Conservation (phyloP, 2,329 filamentous ascomycete genomes). For the Aspergillus proliferans region DNA sequence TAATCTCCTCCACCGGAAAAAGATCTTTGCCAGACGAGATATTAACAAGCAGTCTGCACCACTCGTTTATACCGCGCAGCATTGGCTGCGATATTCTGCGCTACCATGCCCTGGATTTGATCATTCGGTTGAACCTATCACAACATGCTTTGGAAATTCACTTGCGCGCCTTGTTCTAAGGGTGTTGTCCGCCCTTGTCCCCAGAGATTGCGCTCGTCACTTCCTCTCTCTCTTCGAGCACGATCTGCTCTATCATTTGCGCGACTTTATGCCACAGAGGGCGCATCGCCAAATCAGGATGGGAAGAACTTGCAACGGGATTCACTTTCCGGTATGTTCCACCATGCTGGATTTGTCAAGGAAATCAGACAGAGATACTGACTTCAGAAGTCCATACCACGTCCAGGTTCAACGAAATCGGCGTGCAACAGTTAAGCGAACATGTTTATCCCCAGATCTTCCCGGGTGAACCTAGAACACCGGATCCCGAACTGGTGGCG, state of each 20-base stretch:
- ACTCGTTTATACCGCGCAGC: slow-evolving; percentile 4
- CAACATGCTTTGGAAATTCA: slow-evolving; percentile 23
- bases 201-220: slow-evolving; percentile 19
- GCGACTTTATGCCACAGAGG: slow-evolving; percentile 10
- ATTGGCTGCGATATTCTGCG: slow-evolving; percentile 11
- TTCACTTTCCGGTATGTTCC: slow-evolving; percentile 24
- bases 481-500: slow-evolving; percentile 66
- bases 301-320: slow-evolving; percentile 1
- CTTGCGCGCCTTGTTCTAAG: slow-evolving; percentile 26
- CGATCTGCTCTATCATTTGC: slow-evolving; percentile 8
- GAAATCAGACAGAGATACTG: slow-evolving; percentile 3
- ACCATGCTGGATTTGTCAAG: not conserved
- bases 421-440: slow-evolving; percentile 84
- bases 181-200: slow-evolving; percentile 20
- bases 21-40: no score
- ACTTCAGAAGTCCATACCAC: slow-evolving; percentile 34
- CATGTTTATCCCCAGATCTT: slow-evolving; percentile 83
- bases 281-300: slow-evolving; percentile 7
- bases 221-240: slow-evolving; percentile 5
- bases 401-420: slow-evolving; percentile 82
- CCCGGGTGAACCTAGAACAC: slow-evolving; percentile 45
- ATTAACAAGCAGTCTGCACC: not conserved
- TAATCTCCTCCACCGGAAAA: not conserved
- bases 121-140: not conserved
- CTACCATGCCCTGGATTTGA: slow-evolving; percentile 18